Percentiles rank a stretch among this genome's conserved stretches.
These are phyloP conservation scores for Colletotrichum sp. DNA, from an alignment of 2,329 filamentous ascomycete genomes.

Conservation along the genomic window DNA sequence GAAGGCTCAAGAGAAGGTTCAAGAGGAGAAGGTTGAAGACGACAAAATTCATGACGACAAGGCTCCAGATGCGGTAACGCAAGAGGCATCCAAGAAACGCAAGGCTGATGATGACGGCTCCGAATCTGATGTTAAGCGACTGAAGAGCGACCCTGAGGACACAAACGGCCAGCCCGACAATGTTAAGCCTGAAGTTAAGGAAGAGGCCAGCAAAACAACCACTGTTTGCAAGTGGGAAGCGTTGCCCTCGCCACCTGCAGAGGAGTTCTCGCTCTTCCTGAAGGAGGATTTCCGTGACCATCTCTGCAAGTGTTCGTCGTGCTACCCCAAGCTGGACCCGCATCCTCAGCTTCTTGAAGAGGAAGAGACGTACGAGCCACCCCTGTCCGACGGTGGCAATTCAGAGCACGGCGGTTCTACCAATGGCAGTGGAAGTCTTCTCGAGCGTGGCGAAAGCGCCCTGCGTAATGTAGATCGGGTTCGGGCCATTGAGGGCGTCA, in stretches of 20 bases:
- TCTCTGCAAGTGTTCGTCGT: conserved; percentile 83
- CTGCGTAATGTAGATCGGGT: conserved; percentile 93
- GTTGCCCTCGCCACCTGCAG: conserved; percentile 58
- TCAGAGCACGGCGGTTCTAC: conserved; percentile 62
- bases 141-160: conserved; percentile 47
- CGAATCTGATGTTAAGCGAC: conserved; percentile 53
- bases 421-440: conserved; percentile 78
- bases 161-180: conserved; percentile 7
- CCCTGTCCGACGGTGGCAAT: conserved; percentile 71
- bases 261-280: conserved; percentile 82
- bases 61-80: not conserved
- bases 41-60: not conserved
- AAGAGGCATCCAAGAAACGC: conserved; percentile 62
- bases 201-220: conserved; percentile 11
- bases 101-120: conserved; percentile 63
- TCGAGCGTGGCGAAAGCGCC: conserved; percentile 91
- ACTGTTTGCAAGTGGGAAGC: conserved; percentile 63
- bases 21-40: conserved; percentile 23
- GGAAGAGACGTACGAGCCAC: conserved; percentile 93
- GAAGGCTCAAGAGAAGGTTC: conserved; percentile 18
- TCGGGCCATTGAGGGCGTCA: conserved; percentile 91
- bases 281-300: conserved; percentile 78
- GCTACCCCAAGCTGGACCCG: conserved; percentile 73
- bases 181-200: conserved; percentile 1
- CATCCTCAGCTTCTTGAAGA: conserved; percentile 89